A percentile compares a stretch with the other conserved stretches of the same genome.
Evolutionary conservation across 345 rosid species (phyloP).

Genomic region (Durio zibethinus): DNA sequence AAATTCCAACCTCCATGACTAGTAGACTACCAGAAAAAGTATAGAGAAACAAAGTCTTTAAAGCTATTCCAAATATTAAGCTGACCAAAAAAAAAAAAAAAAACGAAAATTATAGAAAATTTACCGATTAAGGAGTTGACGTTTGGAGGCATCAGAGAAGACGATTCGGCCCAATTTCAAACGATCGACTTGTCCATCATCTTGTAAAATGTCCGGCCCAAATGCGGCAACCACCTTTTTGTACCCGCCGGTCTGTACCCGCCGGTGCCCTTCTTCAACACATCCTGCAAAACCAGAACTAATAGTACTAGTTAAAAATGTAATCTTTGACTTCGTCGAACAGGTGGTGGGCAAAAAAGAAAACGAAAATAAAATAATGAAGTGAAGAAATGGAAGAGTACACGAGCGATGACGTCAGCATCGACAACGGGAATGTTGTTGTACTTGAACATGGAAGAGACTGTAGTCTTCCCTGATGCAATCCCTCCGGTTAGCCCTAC

Average conservation of each 20-base stretch:
- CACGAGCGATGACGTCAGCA: slow-evolving; percentile 80
- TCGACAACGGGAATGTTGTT: slow-evolving; percentile 72
- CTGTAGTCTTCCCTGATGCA: slow-evolving; percentile 87
- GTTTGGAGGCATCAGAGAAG: slow-evolving; percentile 71
- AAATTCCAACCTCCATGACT: background rate
- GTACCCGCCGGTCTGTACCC: slow-evolving; percentile 68
- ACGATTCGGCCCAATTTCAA: slow-evolving; percentile 72
- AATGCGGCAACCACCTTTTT: slow-evolving; percentile 57
- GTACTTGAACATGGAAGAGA: slow-evolving; percentile 73
- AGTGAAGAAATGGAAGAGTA: slow-evolving; percentile 14
- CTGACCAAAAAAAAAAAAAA: background rate
- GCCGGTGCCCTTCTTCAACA: slow-evolving; percentile 53
- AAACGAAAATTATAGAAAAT: background rate
- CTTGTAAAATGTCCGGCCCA: slow-evolving; percentile 55
- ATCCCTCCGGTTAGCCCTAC: slow-evolving; percentile 91
- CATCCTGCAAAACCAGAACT: slow-evolving; percentile 40
- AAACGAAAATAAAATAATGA: too few relatives aligned
- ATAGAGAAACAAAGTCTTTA: background rate
- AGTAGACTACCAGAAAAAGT: background rate
- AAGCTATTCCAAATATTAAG: background rate
- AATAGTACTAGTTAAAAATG: background rate
- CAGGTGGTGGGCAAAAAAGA: background rate
- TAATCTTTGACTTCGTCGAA: background rate
- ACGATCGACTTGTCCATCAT: slow-evolving; percentile 61
- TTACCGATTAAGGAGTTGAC: slow-evolving; percentile 76